Conservation (phyloP, 139 green algal genomes). For the Chlamydomonas sphaeroides region DNA sequence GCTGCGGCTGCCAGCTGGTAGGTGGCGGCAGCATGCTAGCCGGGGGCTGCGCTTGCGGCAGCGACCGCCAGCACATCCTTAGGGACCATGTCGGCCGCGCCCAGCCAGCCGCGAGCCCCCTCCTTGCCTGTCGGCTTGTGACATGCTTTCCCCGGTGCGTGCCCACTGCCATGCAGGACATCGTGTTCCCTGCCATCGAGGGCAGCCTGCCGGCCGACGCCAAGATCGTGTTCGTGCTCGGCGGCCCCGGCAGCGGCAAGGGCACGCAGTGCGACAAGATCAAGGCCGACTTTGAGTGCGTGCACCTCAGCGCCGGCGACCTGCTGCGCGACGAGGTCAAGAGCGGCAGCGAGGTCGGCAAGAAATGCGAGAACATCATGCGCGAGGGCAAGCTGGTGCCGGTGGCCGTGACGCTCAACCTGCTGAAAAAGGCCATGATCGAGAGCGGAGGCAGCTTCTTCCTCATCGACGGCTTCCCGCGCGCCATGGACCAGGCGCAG, state of each 20-base stretch:
- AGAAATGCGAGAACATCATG: conserved; percentile 81
- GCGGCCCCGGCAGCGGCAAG: conserved; percentile 62
- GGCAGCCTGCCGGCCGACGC: conserved; percentile 45
- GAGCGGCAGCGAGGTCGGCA: conserved; percentile 64
- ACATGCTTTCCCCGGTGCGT: neutral
- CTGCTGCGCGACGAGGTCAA: conserved; percentile 82
- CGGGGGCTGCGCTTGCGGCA: too few species aligned
- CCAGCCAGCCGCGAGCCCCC: neutral
- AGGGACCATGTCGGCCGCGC: neutral
- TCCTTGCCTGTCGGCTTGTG: neutral
- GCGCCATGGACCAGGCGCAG: conserved; percentile 83
- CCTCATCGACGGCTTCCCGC: conserved; percentile 94
- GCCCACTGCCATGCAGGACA: neutral
- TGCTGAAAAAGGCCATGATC: conserved; percentile 83
- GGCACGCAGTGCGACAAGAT: conserved; percentile 66
- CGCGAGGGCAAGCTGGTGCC: conserved; percentile 88
- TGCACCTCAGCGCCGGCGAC: conserved; percentile 75
- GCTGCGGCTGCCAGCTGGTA: too few species aligned
- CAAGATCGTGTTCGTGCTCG: conserved; percentile 64
- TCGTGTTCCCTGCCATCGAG: conserved; percentile 34
- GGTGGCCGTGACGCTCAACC: conserved; percentile 71
- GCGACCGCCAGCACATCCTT: too few species aligned
- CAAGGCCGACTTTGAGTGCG: conserved; percentile 44
- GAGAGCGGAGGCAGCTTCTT: conserved; percentile 70
- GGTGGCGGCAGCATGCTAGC: neutral